Evolutionary conservation across 2,329 filamentous ascomycete species (phyloP), one percentile per base, ranked within the genome.

Genomic region (Microcera coccophila): DNA sequence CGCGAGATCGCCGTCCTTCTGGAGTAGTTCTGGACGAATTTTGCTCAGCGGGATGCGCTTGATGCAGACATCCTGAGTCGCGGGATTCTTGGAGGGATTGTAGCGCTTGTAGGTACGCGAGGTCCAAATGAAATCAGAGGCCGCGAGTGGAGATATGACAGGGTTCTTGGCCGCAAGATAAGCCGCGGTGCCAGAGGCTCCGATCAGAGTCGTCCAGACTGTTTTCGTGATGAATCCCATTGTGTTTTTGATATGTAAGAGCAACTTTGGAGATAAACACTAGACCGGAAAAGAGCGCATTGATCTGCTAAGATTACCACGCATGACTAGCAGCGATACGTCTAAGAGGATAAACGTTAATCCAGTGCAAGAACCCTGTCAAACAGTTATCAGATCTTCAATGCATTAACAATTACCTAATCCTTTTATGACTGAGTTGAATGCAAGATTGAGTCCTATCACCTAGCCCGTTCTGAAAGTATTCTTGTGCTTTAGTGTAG

Each of bases 61-160:
- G 51, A 85, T 68, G 54, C 78, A 82, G 10, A 84, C 64, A 58
- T 89, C 85, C 44, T 85, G 75, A 1, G 76, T 77, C 0, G 76
- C 70, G 0, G 82, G 77, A 61, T 87, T 85, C 22, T 70, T 65
- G 32, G 75, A 71, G 2, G 79, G 77, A 55, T 88, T 89, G 63
- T 76, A 74, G 45, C 72, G 73, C 37, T 69, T 65, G 67, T 76
- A 85, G 42, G 73, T 63, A 15, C 72, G 68, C 20, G 76, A 76
- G 41, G 69, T 69, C 73, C 81, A 84, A 53, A 87, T 64, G 26
- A 78, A 75, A 53, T 87, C 82, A 50, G 74, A 72, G 34, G 73
- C 61, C n/a, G 71, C 62, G 36, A 84, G 61, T 31, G 84, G 75
- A 40, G 78, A 73, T 55, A 79, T 67, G 56, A 84, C 68, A 29